Conservation (phyloP, 2,329 filamentous ascomycete genomes). For the Knoxdaviesia proteae region DNA sequence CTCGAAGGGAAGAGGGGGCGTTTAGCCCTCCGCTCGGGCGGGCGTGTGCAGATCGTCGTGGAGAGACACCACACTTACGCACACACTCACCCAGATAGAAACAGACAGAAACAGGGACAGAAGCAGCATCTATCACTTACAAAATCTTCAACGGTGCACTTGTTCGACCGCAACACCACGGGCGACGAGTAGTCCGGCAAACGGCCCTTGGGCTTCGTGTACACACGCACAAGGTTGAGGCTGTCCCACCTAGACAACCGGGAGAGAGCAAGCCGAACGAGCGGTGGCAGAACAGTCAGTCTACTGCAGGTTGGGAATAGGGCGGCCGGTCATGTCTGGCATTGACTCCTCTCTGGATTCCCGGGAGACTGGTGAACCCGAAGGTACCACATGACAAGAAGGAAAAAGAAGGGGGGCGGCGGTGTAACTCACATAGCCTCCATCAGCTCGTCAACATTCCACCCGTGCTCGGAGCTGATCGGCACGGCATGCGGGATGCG, state of each 20-base stretch:
- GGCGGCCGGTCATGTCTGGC: too few relatives aligned
- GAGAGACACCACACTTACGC: not conserved
- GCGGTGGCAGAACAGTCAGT: constrained; percentile 1
- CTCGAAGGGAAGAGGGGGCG: too few relatives aligned
- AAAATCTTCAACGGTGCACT: constrained; percentile 90
- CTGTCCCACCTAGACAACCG: constrained; percentile 54
- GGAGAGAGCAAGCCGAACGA: constrained; percentile 1
- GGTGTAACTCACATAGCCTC: constrained; percentile 55
- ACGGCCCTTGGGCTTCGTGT: constrained; percentile 95
- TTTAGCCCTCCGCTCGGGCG: not conserved
- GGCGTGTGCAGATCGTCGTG: constrained; percentile 3
- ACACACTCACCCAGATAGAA: too few relatives aligned
- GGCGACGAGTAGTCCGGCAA: constrained; percentile 81
- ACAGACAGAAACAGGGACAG: too few relatives aligned
- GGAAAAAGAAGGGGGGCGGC: constrained; percentile 2
- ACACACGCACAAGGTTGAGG: constrained; percentile 73
- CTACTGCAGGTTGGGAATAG: not conserved
- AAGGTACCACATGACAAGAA: constrained; percentile 1
- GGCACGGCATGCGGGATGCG: constrained; percentile 92
- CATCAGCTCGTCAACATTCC: constrained; percentile 93
- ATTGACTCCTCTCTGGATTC: too few relatives aligned
- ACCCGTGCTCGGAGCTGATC: constrained; percentile 92
- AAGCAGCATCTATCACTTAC: constrained; percentile 32
- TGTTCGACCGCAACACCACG: constrained; percentile 65
- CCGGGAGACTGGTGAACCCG: too few relatives aligned